phyloP scores from a whole-genome alignment of 441 rosid genomes.

The Erodium moschatum region DNA sequence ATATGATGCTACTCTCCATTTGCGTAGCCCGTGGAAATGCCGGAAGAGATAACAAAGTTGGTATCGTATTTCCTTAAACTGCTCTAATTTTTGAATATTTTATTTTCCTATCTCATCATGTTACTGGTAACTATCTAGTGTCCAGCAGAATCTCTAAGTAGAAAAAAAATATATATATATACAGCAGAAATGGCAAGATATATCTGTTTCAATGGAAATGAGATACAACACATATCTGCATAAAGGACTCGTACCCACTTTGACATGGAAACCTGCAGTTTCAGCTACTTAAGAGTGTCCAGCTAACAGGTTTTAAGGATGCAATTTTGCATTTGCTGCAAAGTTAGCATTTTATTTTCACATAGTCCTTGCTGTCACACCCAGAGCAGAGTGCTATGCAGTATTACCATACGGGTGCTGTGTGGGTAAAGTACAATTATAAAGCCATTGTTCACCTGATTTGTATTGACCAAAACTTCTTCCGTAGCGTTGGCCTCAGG shows the following conservation, averaged over 20 bases:
- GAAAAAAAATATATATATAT: too few relatives aligned
- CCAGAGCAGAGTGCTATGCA: background rate
- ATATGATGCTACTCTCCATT: too few relatives aligned
- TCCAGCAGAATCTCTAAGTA: too few relatives aligned
- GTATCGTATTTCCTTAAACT: background rate
- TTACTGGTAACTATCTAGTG: background rate
- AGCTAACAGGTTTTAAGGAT: too few relatives aligned
- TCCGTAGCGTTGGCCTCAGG: constrained; percentile 45
- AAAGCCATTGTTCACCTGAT: constrained; percentile 41
- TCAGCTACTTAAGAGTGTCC: too few relatives aligned
- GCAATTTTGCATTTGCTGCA: background rate
- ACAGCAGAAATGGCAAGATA: too few relatives aligned
- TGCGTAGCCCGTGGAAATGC: too few relatives aligned
- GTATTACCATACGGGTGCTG: background rate
- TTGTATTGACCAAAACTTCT: constrained; percentile 78
- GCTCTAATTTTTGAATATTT: background rate
- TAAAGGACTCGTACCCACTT: background rate
- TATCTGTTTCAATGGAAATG: background rate
- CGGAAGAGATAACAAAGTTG: background rate
- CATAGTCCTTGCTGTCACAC: background rate
- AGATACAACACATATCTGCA: background rate
- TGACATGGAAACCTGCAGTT: background rate
- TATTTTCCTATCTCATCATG: background rate
- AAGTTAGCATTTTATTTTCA: background rate
- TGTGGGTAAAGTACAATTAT: background rate